Conservation (phyloP, 164 flowering plant genomes). For the Vitis labrusca region DNA sequence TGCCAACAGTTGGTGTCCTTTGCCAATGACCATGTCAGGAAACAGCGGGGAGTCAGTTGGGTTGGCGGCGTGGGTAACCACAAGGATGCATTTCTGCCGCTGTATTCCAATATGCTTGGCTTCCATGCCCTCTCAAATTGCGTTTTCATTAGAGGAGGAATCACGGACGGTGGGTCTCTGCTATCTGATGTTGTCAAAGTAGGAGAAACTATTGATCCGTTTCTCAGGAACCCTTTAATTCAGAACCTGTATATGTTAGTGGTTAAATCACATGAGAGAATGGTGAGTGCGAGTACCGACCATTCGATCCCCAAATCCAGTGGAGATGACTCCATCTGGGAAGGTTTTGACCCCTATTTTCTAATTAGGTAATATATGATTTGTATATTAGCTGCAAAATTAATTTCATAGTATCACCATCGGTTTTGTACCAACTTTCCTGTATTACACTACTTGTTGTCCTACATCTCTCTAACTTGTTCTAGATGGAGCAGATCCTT, state of each 20-base stretch:
- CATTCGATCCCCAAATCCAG: slow-evolving; percentile 7
- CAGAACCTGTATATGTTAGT: slow-evolving; percentile 57
- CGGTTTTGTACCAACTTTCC: too few species aligned
- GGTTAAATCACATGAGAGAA: slow-evolving; percentile 48
- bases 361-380: slow-evolving; percentile 44
- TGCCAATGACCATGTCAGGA: slow-evolving; percentile 30
- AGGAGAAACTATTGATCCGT: slow-evolving; percentile 51
- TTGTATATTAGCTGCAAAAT: slow-evolving; percentile 2
- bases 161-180: slow-evolving; percentile 23
- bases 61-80: slow-evolving; percentile 92
- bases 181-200: slow-evolving; percentile 50
- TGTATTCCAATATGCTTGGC: slow-evolving; percentile 80
- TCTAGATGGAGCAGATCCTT: too few species aligned
- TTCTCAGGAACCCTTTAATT: slow-evolving; percentile 74
- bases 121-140: slow-evolving; percentile 71
- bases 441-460: too few species aligned
- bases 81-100: slow-evolving; percentile 79
- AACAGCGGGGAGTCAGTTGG: slow-evolving; percentile 52
- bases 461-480: too few species aligned
- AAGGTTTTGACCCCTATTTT: slow-evolving; percentile 82
- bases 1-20: slow-evolving; percentile 51
- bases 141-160: slow-evolving; percentile 28
- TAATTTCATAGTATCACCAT: too few species aligned
- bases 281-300: slow-evolving; percentile 19
- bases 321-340: slow-evolving; percentile 46